Percentiles rank a stretch among this genome's conserved stretches.
Conservation (phyloP, 2,329 filamentous ascomycete species). For the Stachybotrys chlorohalonatus region DNA sequence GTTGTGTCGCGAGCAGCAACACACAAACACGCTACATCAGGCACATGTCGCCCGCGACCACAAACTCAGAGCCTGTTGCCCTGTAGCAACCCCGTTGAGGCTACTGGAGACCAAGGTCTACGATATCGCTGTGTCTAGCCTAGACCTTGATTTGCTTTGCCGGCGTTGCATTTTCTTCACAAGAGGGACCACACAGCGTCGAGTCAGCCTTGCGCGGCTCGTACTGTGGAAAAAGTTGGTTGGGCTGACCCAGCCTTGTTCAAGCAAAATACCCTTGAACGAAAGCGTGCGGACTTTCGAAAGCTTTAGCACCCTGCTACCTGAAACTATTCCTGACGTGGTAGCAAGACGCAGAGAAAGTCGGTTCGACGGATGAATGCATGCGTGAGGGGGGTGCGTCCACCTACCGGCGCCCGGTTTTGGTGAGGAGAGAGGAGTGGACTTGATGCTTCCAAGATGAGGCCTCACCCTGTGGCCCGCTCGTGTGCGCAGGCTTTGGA, state of each 20-base stretch:
- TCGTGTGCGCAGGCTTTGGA: background rate
- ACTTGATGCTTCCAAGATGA: too few relatives aligned
- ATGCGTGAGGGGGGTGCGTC: background rate
- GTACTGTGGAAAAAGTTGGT: background rate
- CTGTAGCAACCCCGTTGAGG: too few relatives aligned
- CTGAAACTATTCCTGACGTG: background rate
- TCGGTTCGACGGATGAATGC: background rate
- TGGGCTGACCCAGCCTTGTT: background rate
- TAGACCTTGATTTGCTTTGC: background rate
- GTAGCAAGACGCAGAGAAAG: background rate
- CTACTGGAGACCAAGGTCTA: too few relatives aligned
- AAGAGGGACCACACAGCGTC: background rate
- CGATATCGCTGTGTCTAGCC: too few relatives aligned
- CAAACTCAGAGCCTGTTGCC: too few relatives aligned
- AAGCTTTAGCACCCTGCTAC: background rate
- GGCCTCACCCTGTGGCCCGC: too few relatives aligned
- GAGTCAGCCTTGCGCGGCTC: background rate
- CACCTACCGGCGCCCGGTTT: background rate
- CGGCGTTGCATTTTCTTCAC: background rate
- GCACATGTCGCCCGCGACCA: background rate
- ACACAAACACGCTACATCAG: background rate
- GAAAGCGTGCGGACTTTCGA: background rate
- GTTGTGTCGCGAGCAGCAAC: background rate
- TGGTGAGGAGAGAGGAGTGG: background rate
- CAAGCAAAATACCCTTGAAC: background rate